phyloP scores from a whole-genome alignment of 2,329 filamentous ascomycete genomes.

The Aspergillus candidus region DNA sequence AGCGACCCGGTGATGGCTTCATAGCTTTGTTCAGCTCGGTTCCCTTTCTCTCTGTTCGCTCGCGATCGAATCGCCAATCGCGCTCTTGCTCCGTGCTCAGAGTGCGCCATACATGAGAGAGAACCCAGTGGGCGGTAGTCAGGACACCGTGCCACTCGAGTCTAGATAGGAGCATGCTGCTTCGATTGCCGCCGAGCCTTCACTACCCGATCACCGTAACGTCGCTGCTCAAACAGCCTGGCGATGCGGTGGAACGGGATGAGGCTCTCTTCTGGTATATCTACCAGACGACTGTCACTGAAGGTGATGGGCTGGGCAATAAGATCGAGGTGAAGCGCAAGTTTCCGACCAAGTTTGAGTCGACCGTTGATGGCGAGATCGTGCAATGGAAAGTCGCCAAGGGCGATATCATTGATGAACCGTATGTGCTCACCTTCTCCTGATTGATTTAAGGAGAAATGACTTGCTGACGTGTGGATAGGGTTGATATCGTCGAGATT shows the following conservation, averaged over 20 bases:
- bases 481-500: constrained; percentile 61
- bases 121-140: too few species aligned
- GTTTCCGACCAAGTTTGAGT: constrained; percentile 74
- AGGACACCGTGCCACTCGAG: neutral
- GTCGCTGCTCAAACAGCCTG: constrained; percentile 68
- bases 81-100: too few species aligned
- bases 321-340: constrained; percentile 62
- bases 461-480: constrained; percentile 22
- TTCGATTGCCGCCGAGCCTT: constrained; percentile 51
- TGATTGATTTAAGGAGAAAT: neutral
- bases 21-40: constrained; percentile 8
- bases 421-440: constrained; percentile 28
- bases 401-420: constrained; percentile 39
- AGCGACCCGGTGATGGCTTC: constrained; percentile 14
- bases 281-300: constrained; percentile 67
- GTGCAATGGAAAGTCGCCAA: constrained; percentile 64
- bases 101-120: too few species aligned
- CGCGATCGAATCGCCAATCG: too few species aligned
- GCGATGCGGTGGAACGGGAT: constrained; percentile 69
- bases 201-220: constrained; percentile 92
- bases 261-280: constrained; percentile 80
- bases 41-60: constrained; percentile 1
- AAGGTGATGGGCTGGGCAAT: constrained; percentile 66
- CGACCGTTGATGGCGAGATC: constrained; percentile 73
- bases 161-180: constrained; percentile 35